Percentiles rank a stretch among this genome's conserved stretches.
These are phyloP conservation scores for Lactarius vividus DNA, from an alignment of 768 basidiomycete species.

Conservation along the genomic window DNA sequence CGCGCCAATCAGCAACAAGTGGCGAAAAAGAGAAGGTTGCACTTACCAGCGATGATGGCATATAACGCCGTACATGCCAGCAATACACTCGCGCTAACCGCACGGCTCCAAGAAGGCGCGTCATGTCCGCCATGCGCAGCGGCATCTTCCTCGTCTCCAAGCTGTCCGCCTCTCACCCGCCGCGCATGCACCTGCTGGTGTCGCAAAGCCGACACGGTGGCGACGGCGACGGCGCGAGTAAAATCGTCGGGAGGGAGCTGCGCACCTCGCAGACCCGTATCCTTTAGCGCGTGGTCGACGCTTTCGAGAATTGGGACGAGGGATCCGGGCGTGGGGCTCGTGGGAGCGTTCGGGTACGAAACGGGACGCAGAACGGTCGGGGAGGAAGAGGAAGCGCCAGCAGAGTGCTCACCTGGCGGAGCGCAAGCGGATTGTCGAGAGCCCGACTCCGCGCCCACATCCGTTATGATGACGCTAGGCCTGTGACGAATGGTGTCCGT, in stretches of 20 bases:
- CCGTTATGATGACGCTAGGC: conserved; percentile 41
- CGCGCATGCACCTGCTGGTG: conserved; percentile 65
- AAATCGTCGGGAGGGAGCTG: conserved; percentile 82
- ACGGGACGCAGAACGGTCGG: conserved; percentile 39
- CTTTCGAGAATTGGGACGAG: conserved; percentile 72
- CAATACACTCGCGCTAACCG: conserved; percentile 84
- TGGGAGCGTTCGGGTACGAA: conserved; percentile 48
- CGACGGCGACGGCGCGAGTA: conserved; percentile 89
- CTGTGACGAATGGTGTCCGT: conserved; percentile 40
- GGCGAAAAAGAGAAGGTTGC: neutral
- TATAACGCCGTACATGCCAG: conserved; percentile 89
- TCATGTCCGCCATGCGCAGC: conserved; percentile 83
- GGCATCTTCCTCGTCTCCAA: conserved; percentile 43
- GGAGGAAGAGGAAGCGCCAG: neutral
- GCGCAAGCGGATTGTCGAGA: conserved; percentile 7
- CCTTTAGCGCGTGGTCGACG: conserved; percentile 75
- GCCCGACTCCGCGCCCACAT: neutral
- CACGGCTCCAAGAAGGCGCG: conserved; percentile 93
- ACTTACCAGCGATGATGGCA: conserved; percentile 90
- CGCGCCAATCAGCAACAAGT: neutral
- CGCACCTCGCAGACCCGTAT: conserved; percentile 45
- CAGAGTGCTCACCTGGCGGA: neutral
- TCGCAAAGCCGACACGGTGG: conserved; percentile 86
- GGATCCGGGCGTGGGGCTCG: conserved; percentile 35
- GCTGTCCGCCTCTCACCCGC: conserved; percentile 44